Evolutionary conservation across 352 stramenopile genomes (phyloP).

Genomic region (Pythium pyrilobum): DNA sequence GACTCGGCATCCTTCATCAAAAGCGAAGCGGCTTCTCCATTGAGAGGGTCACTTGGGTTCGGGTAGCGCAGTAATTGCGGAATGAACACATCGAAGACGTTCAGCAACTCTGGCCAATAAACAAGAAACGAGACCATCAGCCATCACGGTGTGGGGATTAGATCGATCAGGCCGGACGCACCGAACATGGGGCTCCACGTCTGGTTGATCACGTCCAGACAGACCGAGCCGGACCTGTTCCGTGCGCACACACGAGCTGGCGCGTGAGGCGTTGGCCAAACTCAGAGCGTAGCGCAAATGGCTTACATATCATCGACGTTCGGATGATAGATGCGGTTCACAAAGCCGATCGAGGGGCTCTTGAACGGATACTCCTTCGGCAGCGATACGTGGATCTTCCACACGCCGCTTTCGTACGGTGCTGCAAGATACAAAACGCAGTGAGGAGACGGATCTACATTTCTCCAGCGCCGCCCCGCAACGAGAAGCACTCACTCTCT

Average conservation of each 20-base stretch:
- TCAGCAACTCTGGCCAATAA: constrained; percentile 73
- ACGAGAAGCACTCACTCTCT: constrained; percentile 43
- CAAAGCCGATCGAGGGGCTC: constrained; percentile 91
- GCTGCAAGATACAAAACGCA: constrained; percentile 27
- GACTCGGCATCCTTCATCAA: constrained; percentile 85
- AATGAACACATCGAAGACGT: constrained; percentile 93
- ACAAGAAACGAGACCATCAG: too few relatives aligned
- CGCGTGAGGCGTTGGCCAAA: neutral
- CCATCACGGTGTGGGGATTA: neutral
- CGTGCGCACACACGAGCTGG: neutral
- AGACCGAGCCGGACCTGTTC: constrained; percentile 86
- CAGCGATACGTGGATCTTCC: constrained; percentile 92
- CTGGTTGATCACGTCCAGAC: constrained; percentile 93
- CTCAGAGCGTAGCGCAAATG: neutral
- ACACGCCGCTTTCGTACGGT: constrained; percentile 88
- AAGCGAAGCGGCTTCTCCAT: constrained; percentile 85
- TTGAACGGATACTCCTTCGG: constrained; percentile 93
- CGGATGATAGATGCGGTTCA: constrained; percentile 92
- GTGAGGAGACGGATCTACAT: constrained; percentile 12
- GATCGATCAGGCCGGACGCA: too few relatives aligned
- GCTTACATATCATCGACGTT: constrained; percentile 91
- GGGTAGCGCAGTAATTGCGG: constrained; percentile 91
- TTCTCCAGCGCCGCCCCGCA: neutral
- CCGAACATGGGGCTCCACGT: constrained; percentile 94
- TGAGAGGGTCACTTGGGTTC: constrained; percentile 90